phyloP scores from a whole-genome alignment of 2,329 filamentous ascomycete species.

The Chaetomium sp. region DNA sequence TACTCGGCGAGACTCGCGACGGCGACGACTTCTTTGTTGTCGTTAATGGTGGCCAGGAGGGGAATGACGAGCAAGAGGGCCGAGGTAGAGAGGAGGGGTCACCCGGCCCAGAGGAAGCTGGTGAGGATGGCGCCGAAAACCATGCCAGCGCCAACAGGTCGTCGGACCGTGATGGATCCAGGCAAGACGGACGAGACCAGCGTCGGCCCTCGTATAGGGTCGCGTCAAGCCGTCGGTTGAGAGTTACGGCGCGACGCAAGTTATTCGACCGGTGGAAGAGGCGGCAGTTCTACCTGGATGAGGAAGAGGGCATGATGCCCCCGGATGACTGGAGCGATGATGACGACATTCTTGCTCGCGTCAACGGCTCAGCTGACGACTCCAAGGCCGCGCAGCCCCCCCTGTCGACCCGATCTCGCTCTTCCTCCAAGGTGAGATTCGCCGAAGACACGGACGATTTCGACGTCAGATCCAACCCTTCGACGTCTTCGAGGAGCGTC shows the following conservation, averaged over 20 bases:
- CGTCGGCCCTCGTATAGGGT: slow-evolving; percentile 22
- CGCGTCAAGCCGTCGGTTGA: slow-evolving; percentile 33
- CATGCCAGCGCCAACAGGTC: background rate
- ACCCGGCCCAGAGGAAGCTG: slow-evolving; percentile 8
- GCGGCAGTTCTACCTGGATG: slow-evolving; percentile 79
- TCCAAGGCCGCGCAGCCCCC: slow-evolving; percentile 47
- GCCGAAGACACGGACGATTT: slow-evolving; percentile 70
- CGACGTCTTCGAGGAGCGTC: slow-evolving; percentile 70
- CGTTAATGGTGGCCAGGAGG: slow-evolving; percentile 29
- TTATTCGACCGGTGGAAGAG: slow-evolving; percentile 75
- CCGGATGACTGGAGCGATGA: slow-evolving; percentile 66
- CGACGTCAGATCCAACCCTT: slow-evolving; percentile 70
- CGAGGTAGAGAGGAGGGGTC: slow-evolving; percentile 17
- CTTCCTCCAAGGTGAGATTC: slow-evolving; percentile 78
- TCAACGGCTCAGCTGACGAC: slow-evolving; percentile 45
- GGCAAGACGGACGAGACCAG: slow-evolving; percentile 7
- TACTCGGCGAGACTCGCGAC: slow-evolving; percentile 41
- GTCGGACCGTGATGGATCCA: slow-evolving; percentile 8
- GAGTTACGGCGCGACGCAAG: slow-evolving; percentile 50
- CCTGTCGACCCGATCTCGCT: slow-evolving; percentile 61
- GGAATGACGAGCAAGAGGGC: slow-evolving; percentile 22
- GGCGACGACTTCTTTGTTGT: slow-evolving; percentile 33
- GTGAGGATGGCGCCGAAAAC: slow-evolving; percentile 10
- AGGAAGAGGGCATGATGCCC: slow-evolving; percentile 73
- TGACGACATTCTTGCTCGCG: slow-evolving; percentile 55